Base-by-base conservation (phyloP, 306 rosid species). In the Pachyrhizus erosus region DNA sequence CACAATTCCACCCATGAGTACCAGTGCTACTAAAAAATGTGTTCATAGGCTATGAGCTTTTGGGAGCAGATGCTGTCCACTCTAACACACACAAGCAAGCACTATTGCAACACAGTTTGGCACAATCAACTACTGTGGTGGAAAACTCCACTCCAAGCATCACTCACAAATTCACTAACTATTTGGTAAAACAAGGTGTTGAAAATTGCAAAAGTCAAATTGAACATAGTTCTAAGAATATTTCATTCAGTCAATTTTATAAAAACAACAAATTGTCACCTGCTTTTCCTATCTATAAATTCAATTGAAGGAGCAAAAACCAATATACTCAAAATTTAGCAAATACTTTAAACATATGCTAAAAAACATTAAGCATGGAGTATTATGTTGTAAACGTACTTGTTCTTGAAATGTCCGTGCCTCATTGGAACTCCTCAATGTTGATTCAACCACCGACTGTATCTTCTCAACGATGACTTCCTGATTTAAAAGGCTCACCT, bases 401-500 rank as follows among this genome's bases (percentile, higher is more conserved):
- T 95, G 97, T 86, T 88, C 99, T 70, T 89, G 91, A 87, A 89
- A 93, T 81, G 92, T 88, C 29, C 94, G 83, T 5, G 84, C 79
- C 64, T 89, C 94, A 70, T 93, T 91, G 66, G 99, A 95, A 86
- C 80, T 89, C 80, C 98, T 95, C 90, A 95, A 80, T 87, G 88
- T 93, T 75, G 90, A 90, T 82, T 95, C 99, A 67, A 95, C 87
- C 76, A 89, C 87, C 0, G 91, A 88, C 84, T 95, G 96, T 88
- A 95, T 91, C 92, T 88, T 91, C 89, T 93, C 98, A 85, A 95
- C 87, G 80, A 95, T 87, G 78, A 89, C 84, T 89, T 95, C 99
- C 86, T 95, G 99, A 75, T 90, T 93, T 83, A 95, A 81, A 84
- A 95, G 88, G 83, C 97, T 93, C 75, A 95, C 99, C 99, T 95